These are phyloP conservation scores for Xeromyces bisporus DNA, from an alignment of 495 filamentous ascomycete genomes.

Conservation along the genomic window DNA sequence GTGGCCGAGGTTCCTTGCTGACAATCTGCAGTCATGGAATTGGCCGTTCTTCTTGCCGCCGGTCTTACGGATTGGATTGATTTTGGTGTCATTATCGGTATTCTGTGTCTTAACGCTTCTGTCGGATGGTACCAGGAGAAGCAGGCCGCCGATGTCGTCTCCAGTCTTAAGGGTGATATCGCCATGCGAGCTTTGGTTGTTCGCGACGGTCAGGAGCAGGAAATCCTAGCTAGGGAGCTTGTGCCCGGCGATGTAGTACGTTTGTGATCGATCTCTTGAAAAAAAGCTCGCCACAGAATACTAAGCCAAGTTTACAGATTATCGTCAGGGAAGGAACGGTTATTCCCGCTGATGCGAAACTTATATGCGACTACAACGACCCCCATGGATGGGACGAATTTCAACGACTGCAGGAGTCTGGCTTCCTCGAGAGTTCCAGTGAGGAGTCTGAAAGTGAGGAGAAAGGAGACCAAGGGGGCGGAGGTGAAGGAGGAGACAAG, in stretches of 20 bases:
- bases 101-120: constrained; percentile 54
- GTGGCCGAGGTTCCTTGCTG: constrained; percentile 5
- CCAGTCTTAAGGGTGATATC: constrained; percentile 64
- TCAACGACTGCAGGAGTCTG: constrained; percentile 35
- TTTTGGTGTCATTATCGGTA: constrained; percentile 70
- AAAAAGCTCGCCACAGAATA: not conserved
- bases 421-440: constrained; percentile 29
- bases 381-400: constrained; percentile 49
- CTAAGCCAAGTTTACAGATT: constrained; percentile 20
- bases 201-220: constrained; percentile 45
- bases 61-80: constrained; percentile 66
- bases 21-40: constrained; percentile 50
- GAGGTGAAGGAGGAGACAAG: too few species aligned
- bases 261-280: constrained; percentile 4
- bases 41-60: constrained; percentile 58
- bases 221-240: constrained; percentile 56
- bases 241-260: constrained; percentile 68
- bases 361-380: constrained; percentile 55
- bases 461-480: too few species aligned
- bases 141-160: constrained; percentile 67
- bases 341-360: constrained; percentile 50
- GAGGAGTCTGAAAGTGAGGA: constrained; percentile 28
- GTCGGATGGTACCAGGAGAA: constrained; percentile 80
- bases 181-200: constrained; percentile 55
- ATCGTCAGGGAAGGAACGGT: constrained; percentile 58